A percentile compares a stretch with the other conserved stretches of the same genome.
Evolutionary conservation across 495 filamentous ascomycete species (phyloP).

Genomic region (Neurospora sp.): DNA sequence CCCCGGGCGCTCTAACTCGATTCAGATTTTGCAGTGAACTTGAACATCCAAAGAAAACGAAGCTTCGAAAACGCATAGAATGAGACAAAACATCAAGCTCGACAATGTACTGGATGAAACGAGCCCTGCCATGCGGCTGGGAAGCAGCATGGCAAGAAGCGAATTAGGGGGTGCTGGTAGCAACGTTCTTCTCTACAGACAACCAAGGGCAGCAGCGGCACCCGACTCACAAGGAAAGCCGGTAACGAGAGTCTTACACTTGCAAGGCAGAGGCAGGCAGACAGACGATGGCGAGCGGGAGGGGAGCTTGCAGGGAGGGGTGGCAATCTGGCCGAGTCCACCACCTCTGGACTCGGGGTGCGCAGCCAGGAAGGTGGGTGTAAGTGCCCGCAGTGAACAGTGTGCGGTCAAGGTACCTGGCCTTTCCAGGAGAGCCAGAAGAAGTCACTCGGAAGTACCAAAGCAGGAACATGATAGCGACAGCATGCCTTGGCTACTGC

Average conservation of each 20-base stretch:
- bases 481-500: constrained; percentile 1
- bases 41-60: constrained; percentile 24
- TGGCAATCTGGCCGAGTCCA: not conserved
- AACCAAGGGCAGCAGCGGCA: constrained; percentile 11
- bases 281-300: constrained; percentile 1
- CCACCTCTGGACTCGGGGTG: not conserved
- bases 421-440: constrained; percentile 1
- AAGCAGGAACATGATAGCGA: constrained; percentile 10
- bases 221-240: constrained; percentile 9
- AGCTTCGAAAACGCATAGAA: constrained; percentile 36
- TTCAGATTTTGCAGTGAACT: constrained; percentile 22
- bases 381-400: constrained; percentile 14
- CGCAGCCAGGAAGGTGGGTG: constrained; percentile 1
- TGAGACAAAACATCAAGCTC: constrained; percentile 33
- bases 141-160: constrained; percentile 36
- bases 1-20: constrained; percentile 32
- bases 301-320: not conserved
- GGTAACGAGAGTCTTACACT: constrained; percentile 5
- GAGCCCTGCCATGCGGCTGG: constrained; percentile 38
- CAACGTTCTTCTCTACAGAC: not conserved
- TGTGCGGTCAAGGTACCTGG: constrained; percentile 8
- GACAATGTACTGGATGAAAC: constrained; percentile 36
- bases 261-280: constrained; percentile 3
- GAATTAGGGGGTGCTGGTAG: constrained; percentile 21
- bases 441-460: constrained; percentile 16